phyloP scores from a whole-genome alignment of 441 rosid genomes.

The Capsella rubella region DNA sequence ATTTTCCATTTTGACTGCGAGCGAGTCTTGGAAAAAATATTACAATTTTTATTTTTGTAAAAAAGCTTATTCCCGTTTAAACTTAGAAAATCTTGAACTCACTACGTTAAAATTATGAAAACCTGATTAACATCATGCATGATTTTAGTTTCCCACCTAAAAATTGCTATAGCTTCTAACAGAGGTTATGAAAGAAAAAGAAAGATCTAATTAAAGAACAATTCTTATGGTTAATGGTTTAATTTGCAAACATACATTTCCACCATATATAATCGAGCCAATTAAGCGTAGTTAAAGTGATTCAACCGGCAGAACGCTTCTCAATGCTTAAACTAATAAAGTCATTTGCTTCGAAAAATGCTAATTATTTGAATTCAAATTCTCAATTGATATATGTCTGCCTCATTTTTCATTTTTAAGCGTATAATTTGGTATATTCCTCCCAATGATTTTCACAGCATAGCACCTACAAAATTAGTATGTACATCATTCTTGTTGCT shows the following conservation, averaged over 20 bases:
- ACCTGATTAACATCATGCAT: too few species aligned
- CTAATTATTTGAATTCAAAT: background rate
- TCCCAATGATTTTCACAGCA: slow-evolving; percentile 4
- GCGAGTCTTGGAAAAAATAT: background rate
- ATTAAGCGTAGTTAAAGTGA: background rate
- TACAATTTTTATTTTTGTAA: too few species aligned
- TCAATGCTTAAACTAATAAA: background rate
- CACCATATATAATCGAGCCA: background rate
- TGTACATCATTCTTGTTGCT: background rate
- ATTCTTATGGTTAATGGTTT: background rate
- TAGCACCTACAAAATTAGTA: slow-evolving; percentile 5
- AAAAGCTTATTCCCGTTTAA: too few species aligned
- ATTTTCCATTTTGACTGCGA: background rate
- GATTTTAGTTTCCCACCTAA: background rate
- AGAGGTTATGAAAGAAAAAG: too few species aligned
- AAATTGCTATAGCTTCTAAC: background rate
- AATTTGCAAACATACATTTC: background rate
- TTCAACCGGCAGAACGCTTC: background rate
- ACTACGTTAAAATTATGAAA: too few species aligned
- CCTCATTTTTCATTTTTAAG: background rate
- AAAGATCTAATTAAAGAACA: too few species aligned
- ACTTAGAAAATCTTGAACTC: too few species aligned
- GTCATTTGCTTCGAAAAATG: background rate
- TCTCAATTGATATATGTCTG: background rate
- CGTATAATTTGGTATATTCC: slow-evolving; percentile 17